These are phyloP conservation scores for Vitis riparia DNA, from an alignment of 164 flowering plant genomes.

Conservation along the genomic window DNA sequence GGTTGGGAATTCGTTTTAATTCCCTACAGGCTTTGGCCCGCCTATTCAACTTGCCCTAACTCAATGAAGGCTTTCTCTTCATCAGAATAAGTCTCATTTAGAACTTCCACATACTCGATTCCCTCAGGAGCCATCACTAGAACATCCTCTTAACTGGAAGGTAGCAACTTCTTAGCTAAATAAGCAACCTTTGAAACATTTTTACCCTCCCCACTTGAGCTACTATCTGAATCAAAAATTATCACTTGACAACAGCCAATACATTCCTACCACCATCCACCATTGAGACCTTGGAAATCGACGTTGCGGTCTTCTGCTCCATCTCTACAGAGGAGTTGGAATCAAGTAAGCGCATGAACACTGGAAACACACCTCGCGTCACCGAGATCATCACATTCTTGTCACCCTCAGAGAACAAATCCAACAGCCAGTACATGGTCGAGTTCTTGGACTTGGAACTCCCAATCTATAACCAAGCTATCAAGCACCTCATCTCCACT, in stretches of 20 bases:
- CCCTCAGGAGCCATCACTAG: no score
- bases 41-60: no score
- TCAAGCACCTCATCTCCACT: slow-evolving; percentile 52
- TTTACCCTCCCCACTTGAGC: no score
- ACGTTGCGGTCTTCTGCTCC: slow-evolving; percentile 67
- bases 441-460: slow-evolving; percentile 52
- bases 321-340: slow-evolving; percentile 49
- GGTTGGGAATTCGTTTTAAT: no score
- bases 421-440: slow-evolving; percentile 63
- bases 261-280: slow-evolving; percentile 70
- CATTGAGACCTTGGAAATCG: slow-evolving; percentile 70
- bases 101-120: no score
- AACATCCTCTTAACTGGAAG: no score
- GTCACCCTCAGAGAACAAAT: slow-evolving; percentile 63
- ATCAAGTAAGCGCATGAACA: slow-evolving; percentile 62
- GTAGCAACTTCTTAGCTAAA: no score
- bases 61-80: no score
- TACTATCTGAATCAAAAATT: no score
- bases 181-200: no score
- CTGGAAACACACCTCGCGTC: slow-evolving; percentile 79
- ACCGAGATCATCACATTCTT: slow-evolving; percentile 85
- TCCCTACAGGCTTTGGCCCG: no score
- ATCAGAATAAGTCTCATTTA: no score
- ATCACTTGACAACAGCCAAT: slow-evolving; percentile 31
- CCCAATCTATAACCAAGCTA: slow-evolving; percentile 85